Base-by-base conservation (phyloP, 306 rosid genomes). In the Cicer pinnatifidum region DNA sequence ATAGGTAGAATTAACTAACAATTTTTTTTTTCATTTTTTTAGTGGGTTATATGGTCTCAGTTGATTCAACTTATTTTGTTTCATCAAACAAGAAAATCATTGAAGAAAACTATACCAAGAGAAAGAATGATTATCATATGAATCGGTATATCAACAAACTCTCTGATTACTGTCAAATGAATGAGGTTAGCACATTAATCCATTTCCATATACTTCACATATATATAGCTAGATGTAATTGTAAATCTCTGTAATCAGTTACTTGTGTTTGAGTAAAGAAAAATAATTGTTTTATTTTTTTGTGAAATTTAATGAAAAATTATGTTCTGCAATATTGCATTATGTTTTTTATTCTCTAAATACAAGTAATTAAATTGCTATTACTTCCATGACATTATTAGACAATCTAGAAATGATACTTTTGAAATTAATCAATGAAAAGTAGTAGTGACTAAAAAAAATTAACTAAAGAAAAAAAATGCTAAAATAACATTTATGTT, bases 41-140 rank as follows among this genome's bases (percentile, higher is more conserved):
- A 93, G 97, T 89, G 97, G 97, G 97, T 73, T 88, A 84, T 87
- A 86, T 78, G 83, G 69, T 75, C 50, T 80, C 66, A 39, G 79
- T 75, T 54, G 90, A 93, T 69, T 67, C 85, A 9, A 47, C 58
- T 73, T 82, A 84, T 9, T 54, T 85, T 56, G 3, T 80, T 35
- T 82, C 88, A 67, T 62, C 90, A 9, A 90, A 74, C 77, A 37
- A 74, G 39, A 89, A 44, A 79, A 69, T 83, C 10, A 60, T 85
- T 40, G 85, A 69, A 11, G 85, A 82, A 54, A 81, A 75, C 59
- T 35, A 62, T 53, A 54, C 64, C 50, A 83, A 8, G 76, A 90
- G 47, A 79, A 81, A 71, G 37, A 78, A 74, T 11, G 88, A 86
- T 17, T 87, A 83, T 73, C 75, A 9, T 11, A 66, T 10, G 37